Conservation (phyloP, 176 grass and related monocot genomes). For the Thalia dealbata region DNA sequence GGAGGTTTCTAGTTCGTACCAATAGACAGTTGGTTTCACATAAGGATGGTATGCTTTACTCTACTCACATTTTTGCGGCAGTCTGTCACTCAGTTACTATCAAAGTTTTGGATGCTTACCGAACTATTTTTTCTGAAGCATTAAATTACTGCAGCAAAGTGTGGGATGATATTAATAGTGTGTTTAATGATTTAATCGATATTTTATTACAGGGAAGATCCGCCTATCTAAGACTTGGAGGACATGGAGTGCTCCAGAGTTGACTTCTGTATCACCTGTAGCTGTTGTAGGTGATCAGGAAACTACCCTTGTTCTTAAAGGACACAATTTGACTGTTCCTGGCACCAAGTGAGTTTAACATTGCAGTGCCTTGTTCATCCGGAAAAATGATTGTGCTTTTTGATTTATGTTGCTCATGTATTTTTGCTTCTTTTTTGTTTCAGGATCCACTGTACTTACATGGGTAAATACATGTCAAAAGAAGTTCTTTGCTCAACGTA, state of each 20-base stretch:
- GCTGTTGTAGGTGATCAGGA: slow-evolving; percentile 78
- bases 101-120: neutral
- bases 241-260: slow-evolving; percentile 92
- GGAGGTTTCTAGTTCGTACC: slow-evolving; percentile 87
- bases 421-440: neutral
- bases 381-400: neutral
- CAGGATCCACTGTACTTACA: slow-evolving; percentile 86
- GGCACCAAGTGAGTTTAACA: slow-evolving; percentile 75
- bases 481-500: slow-evolving; percentile 79
- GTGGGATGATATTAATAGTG: neutral
- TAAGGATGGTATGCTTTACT: slow-evolving; percentile 52
- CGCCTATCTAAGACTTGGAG: slow-evolving; percentile 84
- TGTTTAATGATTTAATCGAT: neutral
- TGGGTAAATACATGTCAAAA: slow-evolving; percentile 89
- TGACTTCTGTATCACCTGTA: slow-evolving; percentile 81
- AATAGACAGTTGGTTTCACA: slow-evolving; percentile 75
- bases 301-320: slow-evolving; percentile 65
- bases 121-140: neutral
- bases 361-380: neutral
- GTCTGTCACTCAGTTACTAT: neutral
- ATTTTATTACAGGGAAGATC: slow-evolving; percentile 43
- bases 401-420: neutral
- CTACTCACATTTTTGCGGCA: neutral
- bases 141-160: neutral
- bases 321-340: slow-evolving; percentile 81